Conservation (phyloP, 768 basidiomycete genomes). For the Trametes coccinea region DNA sequence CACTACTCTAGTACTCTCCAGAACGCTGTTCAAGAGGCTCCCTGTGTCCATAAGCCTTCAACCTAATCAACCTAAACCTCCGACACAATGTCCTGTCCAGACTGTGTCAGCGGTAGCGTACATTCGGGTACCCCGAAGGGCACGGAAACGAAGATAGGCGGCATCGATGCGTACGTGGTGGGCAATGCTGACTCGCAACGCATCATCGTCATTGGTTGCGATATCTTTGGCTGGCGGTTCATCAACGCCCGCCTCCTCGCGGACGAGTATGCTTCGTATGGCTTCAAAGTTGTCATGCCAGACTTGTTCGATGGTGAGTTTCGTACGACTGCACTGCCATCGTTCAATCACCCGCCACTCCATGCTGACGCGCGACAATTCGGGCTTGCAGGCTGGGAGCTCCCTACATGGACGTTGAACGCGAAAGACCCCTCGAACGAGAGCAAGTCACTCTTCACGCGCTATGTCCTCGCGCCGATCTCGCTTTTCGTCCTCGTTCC, state of each 20-base stretch:
- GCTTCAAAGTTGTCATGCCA: conserved; percentile 24
- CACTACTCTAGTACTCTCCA: too few relatives aligned
- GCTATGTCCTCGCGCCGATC: conserved; percentile 13
- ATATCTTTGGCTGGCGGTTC: conserved; percentile 25
- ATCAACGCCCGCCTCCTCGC: conserved; percentile 26
- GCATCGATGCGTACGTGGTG: conserved; percentile 21
- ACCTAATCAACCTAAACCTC: too few relatives aligned
- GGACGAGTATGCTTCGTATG: conserved; percentile 25
- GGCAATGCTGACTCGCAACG: conserved; percentile 17
- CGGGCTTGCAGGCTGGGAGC: conserved; percentile 12
- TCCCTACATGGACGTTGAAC: conserved; percentile 21
- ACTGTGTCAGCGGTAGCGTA: conserved; percentile 21
- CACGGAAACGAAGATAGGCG: conserved; percentile 22
- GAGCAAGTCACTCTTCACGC: conserved; percentile 12
- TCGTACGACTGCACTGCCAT: too few relatives aligned
- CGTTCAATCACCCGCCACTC: neutral
- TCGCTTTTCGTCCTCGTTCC: conserved; percentile 23
- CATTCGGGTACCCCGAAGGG: conserved; percentile 22
- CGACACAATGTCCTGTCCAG: conserved; percentile 19
- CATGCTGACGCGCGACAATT: neutral
- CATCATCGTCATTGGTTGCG: conserved; percentile 23
- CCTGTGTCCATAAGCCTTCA: too few relatives aligned
- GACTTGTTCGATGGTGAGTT: conserved; percentile 24
- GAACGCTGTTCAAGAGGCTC: too few relatives aligned
- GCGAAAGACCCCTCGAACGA: conserved; percentile 11